A percentile compares a stretch with the other conserved stretches of the same genome.
These are phyloP conservation scores for Dichomitus squalens DNA, from an alignment of 1,284 basidiomycete species.

Conservation along the genomic window DNA sequence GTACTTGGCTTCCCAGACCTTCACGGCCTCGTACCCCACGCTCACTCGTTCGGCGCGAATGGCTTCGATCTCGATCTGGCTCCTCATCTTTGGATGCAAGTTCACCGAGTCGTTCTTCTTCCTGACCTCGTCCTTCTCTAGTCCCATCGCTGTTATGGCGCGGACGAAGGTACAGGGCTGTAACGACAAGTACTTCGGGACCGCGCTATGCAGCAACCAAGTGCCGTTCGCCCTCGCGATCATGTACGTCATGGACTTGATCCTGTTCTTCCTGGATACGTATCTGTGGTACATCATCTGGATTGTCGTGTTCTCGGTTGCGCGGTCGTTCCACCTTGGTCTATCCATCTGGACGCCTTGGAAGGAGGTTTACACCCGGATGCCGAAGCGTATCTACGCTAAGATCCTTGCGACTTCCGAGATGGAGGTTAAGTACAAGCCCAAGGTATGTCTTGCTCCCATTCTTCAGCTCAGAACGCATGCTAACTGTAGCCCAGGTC, in stretches of 20 bases:
- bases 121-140: constrained; percentile 89
- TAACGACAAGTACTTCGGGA: constrained; percentile 80
- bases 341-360: constrained; percentile 98
- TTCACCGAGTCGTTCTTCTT: constrained; percentile 96
- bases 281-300: constrained; percentile 98
- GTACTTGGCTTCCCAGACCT: constrained; percentile 95
- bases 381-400: constrained; percentile 95
- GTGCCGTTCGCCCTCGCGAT: constrained; percentile 89
- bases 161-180: constrained; percentile 88
- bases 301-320: constrained; percentile 93
- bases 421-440: constrained; percentile 98
- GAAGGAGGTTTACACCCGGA: constrained; percentile 92
- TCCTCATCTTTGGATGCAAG: constrained; percentile 91
- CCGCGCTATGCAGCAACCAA: constrained; percentile 82
- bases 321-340: constrained; percentile 86
- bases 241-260: constrained; percentile 96
- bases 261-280: constrained; percentile 96
- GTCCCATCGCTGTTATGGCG: constrained; percentile 91
- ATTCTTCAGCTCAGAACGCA: neutral
- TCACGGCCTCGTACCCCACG: constrained; percentile 91
- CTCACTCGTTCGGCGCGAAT: constrained; percentile 68
- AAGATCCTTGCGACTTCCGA: constrained; percentile 91
- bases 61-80: constrained; percentile 86
- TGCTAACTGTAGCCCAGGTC: constrained; percentile 49
- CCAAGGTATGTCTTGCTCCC: constrained; percentile 61